Conservation (phyloP, 2,329 filamentous ascomycete species). For the Zalaria obscura region DNA sequence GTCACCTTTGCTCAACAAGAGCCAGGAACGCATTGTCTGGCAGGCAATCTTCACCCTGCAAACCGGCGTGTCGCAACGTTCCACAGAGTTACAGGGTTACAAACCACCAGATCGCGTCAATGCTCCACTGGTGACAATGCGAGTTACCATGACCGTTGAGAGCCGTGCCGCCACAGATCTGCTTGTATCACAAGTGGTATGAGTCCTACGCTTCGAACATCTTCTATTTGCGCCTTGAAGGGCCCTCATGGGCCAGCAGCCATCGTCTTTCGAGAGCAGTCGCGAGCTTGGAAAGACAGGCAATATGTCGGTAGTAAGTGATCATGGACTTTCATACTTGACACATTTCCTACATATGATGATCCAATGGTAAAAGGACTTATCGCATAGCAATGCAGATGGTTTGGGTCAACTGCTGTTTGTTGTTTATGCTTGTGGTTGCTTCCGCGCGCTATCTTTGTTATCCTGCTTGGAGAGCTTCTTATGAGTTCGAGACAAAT, state of each 20-base stretch:
- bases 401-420: not conserved
- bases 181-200: not conserved
- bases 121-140: too few species aligned
- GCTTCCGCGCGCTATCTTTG: not conserved
- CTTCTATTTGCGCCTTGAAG: not conserved
- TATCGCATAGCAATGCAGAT: conserved; percentile 24
- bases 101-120: too few species aligned
- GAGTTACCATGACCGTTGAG: too few species aligned
- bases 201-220: not conserved
- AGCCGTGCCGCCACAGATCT: too few species aligned
- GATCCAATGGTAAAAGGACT: conserved; percentile 51
- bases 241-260: not conserved
- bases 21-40: too few species aligned
- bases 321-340: not conserved
- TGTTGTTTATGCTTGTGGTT: conserved; percentile 1
- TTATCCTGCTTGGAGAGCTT: not conserved
- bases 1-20: too few species aligned
- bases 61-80: too few species aligned
- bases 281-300: too few species aligned
- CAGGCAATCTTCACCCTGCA: too few species aligned
- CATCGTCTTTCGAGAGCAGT: too few species aligned
- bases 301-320: not conserved
- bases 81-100: too few species aligned
- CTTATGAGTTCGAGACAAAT: conserved; percentile 1
- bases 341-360: conserved; percentile 28